These are phyloP conservation scores for Hibiscus trionum DNA, from an alignment of 345 rosid genomes.

Conservation along the genomic window DNA sequence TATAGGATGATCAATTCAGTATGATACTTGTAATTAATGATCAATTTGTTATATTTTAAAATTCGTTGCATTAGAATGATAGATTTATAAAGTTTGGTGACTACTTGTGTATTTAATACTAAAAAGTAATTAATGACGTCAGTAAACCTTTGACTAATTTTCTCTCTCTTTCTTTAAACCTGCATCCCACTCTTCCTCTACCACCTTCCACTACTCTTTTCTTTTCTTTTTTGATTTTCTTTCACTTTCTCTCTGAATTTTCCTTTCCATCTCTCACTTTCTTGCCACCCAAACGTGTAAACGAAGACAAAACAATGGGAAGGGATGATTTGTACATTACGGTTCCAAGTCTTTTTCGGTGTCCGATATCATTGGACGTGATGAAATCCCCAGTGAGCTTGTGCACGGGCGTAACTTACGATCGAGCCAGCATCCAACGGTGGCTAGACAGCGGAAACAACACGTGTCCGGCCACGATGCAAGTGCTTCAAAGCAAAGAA, in stretches of 20 bases:
- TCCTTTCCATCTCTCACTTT: neutral
- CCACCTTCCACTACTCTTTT: neutral
- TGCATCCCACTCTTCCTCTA: slow-evolving; percentile 20
- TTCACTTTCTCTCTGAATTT: neutral
- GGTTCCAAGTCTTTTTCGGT: neutral
- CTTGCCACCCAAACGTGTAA: neutral
- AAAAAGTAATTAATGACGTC: slow-evolving; percentile 34
- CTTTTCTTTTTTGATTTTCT: neutral
- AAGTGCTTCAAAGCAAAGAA: neutral
- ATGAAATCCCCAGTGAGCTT: neutral
- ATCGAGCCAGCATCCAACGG: neutral
- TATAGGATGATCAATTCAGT: too few species aligned
- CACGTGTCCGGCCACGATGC: neutral
- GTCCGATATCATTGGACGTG: neutral
- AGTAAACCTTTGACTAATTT: slow-evolving; percentile 39
- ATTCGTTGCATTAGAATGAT: too few species aligned
- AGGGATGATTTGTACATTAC: neutral
- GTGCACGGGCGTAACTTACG: neutral
- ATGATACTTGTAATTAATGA: too few species aligned
- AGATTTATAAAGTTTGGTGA: too few species aligned
- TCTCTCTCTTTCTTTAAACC: slow-evolving; percentile 38
- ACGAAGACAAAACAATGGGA: neutral
- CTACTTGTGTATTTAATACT: too few species aligned
- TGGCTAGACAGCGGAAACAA: neutral
- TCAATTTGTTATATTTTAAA: too few species aligned